Base-by-base conservation (phyloP, 129 eudicot genomes). In the Daucus carota region DNA sequence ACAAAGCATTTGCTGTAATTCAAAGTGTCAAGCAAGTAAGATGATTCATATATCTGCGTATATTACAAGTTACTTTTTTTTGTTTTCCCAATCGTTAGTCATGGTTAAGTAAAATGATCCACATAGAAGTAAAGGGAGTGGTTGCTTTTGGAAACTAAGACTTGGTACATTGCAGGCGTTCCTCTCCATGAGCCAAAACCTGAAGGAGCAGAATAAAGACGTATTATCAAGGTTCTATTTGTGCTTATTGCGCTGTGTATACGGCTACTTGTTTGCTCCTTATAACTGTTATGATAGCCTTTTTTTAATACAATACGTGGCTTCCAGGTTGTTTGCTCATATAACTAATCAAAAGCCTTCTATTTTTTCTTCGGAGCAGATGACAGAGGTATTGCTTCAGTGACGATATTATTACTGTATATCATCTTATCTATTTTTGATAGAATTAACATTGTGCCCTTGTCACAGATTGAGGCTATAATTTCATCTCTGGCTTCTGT, bases 1-100 rank as follows among this genome's bases (percentile, higher is more conserved):
- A 76, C 28, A 81, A 85, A 62, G 82, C 87, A 8, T 82, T 86
- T 68, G 73, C 87, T 77, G 84, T 92, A 28, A 42, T 95, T 79
- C 89, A 77, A 82, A 82, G 66, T 62, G 87, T 90, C 44, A 38
- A 89, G 77, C 76, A 86, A 17, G 99, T 95, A 92, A 85, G 97
- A 77, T 52, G 18, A 28, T 70, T 42, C 57, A 22, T 26, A 75
- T 41, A 65, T 71, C 32, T 59, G 45, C 36, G 26, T 33, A 11
- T 44, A n/a, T 38, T 13, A 31, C 31, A 44, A 38, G 31, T 48
- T 41, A 1, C 54, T 22, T 18, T 68, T 57, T 82, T 66, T 48
- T 4, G 20, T 24, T 59, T 24, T 18, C n/a, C n/a, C 36, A 34
- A 6, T 54, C 8, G 12, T 34, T 16, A 63, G 18, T 43, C 28